Conservation (phyloP, 257 asterid genomes). For the Parsonsia alboflavescens region DNA sequence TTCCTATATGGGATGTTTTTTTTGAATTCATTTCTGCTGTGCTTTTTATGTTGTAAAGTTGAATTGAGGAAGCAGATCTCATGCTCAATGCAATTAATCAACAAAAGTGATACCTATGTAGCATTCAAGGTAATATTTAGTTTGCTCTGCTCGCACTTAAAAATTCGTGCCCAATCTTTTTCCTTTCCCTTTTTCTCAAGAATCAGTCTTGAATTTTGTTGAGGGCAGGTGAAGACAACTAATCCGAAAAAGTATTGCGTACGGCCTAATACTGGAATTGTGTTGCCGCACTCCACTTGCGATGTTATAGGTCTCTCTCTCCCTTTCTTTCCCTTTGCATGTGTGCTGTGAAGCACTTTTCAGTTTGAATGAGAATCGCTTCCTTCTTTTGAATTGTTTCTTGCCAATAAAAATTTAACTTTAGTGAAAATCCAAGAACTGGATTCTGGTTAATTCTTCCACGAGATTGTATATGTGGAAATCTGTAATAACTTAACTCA, state of each 20-base stretch:
- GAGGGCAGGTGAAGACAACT: slow-evolving; percentile 87
- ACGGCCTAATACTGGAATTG: slow-evolving; percentile 94
- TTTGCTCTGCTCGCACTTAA: not conserved
- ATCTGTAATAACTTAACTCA: not conserved
- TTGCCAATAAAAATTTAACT: not conserved
- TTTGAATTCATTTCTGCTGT: slow-evolving; percentile 15
- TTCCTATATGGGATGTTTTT: slow-evolving; percentile 3
- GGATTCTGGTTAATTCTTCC: not conserved
- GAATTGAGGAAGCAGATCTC: slow-evolving; percentile 90
- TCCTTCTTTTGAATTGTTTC: not conserved
- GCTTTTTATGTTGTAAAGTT: slow-evolving; percentile 30
- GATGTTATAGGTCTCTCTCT: slow-evolving; percentile 59
- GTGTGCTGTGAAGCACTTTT: not conserved
- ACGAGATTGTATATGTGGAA: not conserved
- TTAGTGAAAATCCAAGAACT: not conserved
- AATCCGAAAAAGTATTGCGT: slow-evolving; percentile 98
- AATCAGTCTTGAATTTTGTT: not conserved
- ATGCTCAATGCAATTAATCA: slow-evolving; percentile 62
- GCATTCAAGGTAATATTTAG: slow-evolving; percentile 67
- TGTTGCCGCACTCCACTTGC: slow-evolving; percentile 72
- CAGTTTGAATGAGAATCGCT: not conserved
- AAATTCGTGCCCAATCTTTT: not conserved
- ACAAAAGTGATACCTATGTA: slow-evolving; percentile 54
- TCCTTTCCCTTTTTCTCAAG: not conserved
- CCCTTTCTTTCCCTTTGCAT: slow-evolving; percentile 1